Conservation (phyloP, 306 rosid genomes). For the Argentina anserina region DNA sequence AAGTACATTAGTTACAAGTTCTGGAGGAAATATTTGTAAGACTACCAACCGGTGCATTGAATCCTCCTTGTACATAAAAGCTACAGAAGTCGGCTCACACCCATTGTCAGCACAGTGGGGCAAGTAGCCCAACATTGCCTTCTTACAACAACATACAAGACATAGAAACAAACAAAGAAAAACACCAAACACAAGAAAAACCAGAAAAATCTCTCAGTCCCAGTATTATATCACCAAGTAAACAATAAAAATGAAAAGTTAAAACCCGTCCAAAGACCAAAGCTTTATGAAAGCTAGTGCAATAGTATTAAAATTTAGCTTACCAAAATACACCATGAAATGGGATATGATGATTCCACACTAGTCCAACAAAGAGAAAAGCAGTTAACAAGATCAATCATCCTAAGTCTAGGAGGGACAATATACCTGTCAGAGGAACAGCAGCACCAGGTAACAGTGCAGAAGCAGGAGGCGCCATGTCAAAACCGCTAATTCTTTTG, state of each 20-base stretch:
- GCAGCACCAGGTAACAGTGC: constrained; percentile 65
- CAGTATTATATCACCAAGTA: constrained; percentile 76
- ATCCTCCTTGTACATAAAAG: constrained; percentile 97
- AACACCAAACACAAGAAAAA: constrained; percentile 98
- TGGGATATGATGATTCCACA: constrained; percentile 93
- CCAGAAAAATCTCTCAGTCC: constrained; percentile 95
- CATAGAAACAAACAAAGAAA: constrained; percentile 91
- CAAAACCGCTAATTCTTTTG: constrained; percentile 99
- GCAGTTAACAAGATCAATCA: constrained; percentile 55
- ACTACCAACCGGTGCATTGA: constrained; percentile 98
- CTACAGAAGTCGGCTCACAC: constrained; percentile 99
- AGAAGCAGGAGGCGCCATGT: constrained; percentile 96
- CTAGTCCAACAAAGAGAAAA: constrained; percentile 63
- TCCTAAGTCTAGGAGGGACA: constrained; percentile 25
- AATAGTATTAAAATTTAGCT: constrained; percentile 68
- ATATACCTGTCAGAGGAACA: constrained; percentile 73
- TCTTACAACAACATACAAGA: constrained; percentile 90
- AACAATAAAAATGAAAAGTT: constrained; percentile 43
- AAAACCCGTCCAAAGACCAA: constrained; percentile 53
- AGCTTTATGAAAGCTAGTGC: constrained; percentile 40
- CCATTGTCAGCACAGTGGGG: constrained; percentile 99
- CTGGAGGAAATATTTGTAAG: constrained; percentile 63
- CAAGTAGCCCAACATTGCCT: constrained; percentile 99
- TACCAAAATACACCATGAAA: constrained; percentile 92
- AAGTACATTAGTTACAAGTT: constrained; percentile 45